Evolutionary conservation across 176 grass and related monocot species (phyloP).

Genomic region (Microstegium vimineum): DNA sequence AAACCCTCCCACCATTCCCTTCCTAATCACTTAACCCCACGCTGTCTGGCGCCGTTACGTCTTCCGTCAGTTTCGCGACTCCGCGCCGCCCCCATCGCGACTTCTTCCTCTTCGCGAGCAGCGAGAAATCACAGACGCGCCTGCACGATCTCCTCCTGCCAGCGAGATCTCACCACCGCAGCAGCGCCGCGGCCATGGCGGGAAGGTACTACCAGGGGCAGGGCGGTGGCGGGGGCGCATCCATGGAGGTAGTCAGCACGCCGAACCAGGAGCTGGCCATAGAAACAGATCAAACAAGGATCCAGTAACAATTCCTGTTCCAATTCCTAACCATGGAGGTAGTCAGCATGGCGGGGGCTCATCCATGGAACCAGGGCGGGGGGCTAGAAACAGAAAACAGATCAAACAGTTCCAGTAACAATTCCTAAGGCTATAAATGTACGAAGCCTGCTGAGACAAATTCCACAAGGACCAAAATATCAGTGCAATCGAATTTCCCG

Average conservation of each 20-base stretch:
- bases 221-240: background rate
- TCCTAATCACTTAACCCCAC: too few species aligned
- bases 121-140: background rate
- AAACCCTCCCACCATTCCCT: too few species aligned
- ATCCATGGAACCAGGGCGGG: too few species aligned
- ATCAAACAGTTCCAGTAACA: constrained; percentile 3
- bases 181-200: constrained; percentile 44
- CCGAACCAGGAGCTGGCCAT: constrained; percentile 84
- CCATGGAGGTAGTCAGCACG: constrained; percentile 71
- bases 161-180: constrained; percentile 33
- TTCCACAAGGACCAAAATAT: background rate
- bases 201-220: constrained; percentile 36
- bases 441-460: constrained; percentile 5
- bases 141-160: constrained; percentile 23
- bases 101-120: background rate
- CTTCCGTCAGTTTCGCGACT: too few species aligned
- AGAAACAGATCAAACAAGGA: too few species aligned
- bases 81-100: too few species aligned
- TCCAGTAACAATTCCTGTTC: too few species aligned
- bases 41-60: too few species aligned
- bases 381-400: too few species aligned
- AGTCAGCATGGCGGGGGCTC: too few species aligned
- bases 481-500: background rate
- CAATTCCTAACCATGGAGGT: too few species aligned
- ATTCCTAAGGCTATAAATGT: background rate